phyloP scores from a whole-genome alignment of 1,284 basidiomycete genomes.

The Malassezia nana region DNA sequence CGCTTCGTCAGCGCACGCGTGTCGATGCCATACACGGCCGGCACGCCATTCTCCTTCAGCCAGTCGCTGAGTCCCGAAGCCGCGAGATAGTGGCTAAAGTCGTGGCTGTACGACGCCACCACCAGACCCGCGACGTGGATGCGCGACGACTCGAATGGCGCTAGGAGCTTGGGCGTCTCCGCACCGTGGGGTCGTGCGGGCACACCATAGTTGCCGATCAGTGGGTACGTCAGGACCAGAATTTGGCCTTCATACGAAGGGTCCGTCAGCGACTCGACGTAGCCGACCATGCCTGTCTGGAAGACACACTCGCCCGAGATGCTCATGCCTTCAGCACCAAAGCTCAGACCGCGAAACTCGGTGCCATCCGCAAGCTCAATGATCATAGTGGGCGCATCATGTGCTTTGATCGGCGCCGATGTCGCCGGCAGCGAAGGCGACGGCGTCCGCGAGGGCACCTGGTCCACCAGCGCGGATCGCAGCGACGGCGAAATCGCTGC shows the following conservation, averaged over 20 bases:
- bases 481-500: constrained; percentile 25
- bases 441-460: constrained; percentile 17
- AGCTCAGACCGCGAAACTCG: constrained; percentile 77
- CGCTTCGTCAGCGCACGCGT: constrained; percentile 93
- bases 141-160: constrained; percentile 76
- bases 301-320: constrained; percentile 97
- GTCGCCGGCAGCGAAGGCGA: constrained; percentile 20
- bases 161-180: constrained; percentile 42
- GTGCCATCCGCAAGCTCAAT: constrained; percentile 87
- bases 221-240: constrained; percentile 89
- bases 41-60: constrained; percentile 89
- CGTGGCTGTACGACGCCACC: constrained; percentile 78
- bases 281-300: constrained; percentile 99
- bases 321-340: constrained; percentile 83
- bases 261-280: constrained; percentile 95
- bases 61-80: constrained; percentile 75
- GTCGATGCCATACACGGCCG: constrained; percentile 92
- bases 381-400: constrained; percentile 53
- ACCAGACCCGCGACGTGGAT: constrained; percentile 89
- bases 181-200: constrained; percentile 57
- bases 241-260: constrained; percentile 98
- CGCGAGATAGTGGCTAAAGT: constrained; percentile 92
- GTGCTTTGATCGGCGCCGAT: constrained; percentile 18
- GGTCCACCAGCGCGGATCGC: constrained; percentile 26
- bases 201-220: constrained; percentile 98